A percentile compares a stretch with the other conserved stretches of the same genome.
These are phyloP conservation scores for Candida quercuum DNA, from an alignment of 805 yeast species.

Conservation along the genomic window DNA sequence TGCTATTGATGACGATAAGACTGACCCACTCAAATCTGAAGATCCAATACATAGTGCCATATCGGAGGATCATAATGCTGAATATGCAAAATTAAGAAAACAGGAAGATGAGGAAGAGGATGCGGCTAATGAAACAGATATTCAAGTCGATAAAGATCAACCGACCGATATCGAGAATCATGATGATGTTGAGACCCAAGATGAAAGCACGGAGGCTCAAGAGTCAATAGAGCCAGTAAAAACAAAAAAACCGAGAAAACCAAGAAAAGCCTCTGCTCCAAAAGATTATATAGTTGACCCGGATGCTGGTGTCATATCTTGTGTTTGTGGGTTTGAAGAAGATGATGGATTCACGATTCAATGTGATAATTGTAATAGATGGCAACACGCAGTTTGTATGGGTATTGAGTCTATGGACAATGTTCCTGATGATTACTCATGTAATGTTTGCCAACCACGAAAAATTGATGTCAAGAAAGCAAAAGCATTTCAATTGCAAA, in stretches of 20 bases:
- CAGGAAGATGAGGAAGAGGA: slow-evolving; percentile 8
- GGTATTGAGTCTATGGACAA: slow-evolving; percentile 64
- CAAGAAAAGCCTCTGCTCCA: slow-evolving; percentile 2
- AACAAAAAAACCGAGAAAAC: slow-evolving; percentile 8
- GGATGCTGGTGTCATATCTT: slow-evolving; percentile 82
- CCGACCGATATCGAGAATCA: background rate
- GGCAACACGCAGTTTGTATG: slow-evolving; percentile 96
- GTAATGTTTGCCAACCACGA: slow-evolving; percentile 69
- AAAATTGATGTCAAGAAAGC: slow-evolving; percentile 40
- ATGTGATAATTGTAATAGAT: slow-evolving; percentile 85
- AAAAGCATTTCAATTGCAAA: slow-evolving; percentile 31
- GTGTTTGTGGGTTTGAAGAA: slow-evolving; percentile 81
- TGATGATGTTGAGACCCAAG: slow-evolving; percentile 1
- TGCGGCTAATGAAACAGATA: background rate
- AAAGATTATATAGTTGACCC: slow-evolving; percentile 58
- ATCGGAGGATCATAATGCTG: background rate
- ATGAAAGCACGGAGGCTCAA: slow-evolving; percentile 3
- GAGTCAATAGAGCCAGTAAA: slow-evolving; percentile 4
- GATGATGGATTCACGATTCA: slow-evolving; percentile 94
- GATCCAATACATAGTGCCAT: background rate
- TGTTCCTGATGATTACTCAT: slow-evolving; percentile 77
- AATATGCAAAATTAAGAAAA: slow-evolving; percentile 1
- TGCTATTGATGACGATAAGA: background rate
- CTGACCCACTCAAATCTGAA: slow-evolving; percentile 1
- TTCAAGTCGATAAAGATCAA: background rate